phyloP scores from a whole-genome alignment of 1,284 basidiomycete species.

The Leccinum ponderosum region DNA sequence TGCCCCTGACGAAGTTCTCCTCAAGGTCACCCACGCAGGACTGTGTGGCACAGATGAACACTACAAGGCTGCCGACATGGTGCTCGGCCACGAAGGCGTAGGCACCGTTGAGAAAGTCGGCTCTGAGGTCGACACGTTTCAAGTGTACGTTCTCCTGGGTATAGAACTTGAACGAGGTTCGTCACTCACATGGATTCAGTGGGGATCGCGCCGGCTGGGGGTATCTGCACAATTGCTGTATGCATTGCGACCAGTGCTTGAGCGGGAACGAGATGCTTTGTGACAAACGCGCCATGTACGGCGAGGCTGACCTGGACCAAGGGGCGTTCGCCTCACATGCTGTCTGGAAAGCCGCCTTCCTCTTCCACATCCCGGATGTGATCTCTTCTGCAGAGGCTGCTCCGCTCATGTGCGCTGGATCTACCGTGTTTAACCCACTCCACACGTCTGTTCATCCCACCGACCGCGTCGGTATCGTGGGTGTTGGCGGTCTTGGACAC shows the following conservation, averaged over 20 bases:
- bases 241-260: constrained; percentile 31
- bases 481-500: constrained; percentile 39
- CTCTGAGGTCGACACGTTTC: constrained; percentile 30
- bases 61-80: constrained; percentile 31
- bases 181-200: constrained; percentile 10
- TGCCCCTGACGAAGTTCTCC: constrained; percentile 35
- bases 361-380: constrained; percentile 36
- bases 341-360: constrained; percentile 33
- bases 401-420: constrained; percentile 41
- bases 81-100: constrained; percentile 40
- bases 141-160: constrained; percentile 21
- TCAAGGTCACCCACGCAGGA: constrained; percentile 43
- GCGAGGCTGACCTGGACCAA: constrained; percentile 29
- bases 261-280: constrained; percentile 34
- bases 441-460: constrained; percentile 25
- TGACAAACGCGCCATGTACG: constrained; percentile 28
- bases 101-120: constrained; percentile 35
- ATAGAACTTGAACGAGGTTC: no score
- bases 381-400: constrained; percentile 35
- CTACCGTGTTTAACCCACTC: constrained; percentile 36
- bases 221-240: constrained; percentile 26
- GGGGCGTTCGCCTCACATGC: constrained; percentile 37
- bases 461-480: constrained; percentile 39
- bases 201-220: constrained; percentile 36
- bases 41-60: constrained; percentile 53